Percentiles rank a stretch among this genome's conserved stretches.
Evolutionary conservation across 805 yeast species (phyloP).

Genomic region (Tetrapisispora arboricola): DNA sequence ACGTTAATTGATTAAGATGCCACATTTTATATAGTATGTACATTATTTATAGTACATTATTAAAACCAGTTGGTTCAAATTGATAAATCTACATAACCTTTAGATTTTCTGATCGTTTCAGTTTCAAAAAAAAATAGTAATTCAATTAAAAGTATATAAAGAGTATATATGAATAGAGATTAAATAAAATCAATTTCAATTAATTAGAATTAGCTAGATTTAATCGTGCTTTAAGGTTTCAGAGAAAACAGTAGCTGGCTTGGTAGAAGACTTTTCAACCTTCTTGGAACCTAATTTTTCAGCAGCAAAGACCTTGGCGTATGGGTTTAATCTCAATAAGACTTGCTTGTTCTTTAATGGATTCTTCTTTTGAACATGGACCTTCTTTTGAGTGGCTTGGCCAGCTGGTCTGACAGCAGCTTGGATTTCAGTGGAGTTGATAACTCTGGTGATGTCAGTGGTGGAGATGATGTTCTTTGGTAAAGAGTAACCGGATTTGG

Average conservation of each 20-base stretch:
- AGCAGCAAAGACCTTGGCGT: conserved; percentile 94
- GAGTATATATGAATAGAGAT: neutral
- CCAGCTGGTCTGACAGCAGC: conserved; percentile 95
- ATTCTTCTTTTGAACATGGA: conserved; percentile 96
- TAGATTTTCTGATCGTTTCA: no score
- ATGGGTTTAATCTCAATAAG: conserved; percentile 96
- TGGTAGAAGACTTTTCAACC: conserved; percentile 54
- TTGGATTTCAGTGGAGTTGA: conserved; percentile 99
- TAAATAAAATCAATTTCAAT: conserved; percentile 1
- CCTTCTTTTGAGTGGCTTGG: conserved; percentile 84
- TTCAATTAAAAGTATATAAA: conserved; percentile 3
- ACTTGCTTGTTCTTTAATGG: conserved; percentile 99
- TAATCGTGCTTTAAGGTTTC: conserved; percentile 57
- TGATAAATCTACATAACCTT: no score
- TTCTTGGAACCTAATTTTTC: conserved; percentile 81
- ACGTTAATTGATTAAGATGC: neutral
- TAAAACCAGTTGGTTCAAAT: no score
- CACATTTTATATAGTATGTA: neutral
- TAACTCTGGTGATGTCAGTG: conserved; percentile 93
- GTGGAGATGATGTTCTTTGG: conserved; percentile 91
- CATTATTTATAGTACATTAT: neutral
- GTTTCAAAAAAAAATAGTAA: neutral
- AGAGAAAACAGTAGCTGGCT: conserved; percentile 63
- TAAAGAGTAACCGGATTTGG: conserved; percentile 82
- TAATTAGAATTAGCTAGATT: conserved; percentile 8